Conservation (phyloP, 305 asterid species). For the Coffea humblotiana region DNA sequence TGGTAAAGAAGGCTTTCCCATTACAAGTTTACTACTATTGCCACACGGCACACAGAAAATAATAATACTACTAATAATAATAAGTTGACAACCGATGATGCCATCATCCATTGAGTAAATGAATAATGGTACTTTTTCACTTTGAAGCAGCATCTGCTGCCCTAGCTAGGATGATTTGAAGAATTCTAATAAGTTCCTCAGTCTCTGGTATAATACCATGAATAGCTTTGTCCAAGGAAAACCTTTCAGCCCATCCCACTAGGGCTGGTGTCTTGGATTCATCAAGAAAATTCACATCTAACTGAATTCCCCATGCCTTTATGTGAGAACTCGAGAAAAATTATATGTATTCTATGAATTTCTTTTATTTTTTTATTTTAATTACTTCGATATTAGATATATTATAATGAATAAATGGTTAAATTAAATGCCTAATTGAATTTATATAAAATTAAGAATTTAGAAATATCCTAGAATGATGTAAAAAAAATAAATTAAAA, state of each 20-base stretch:
- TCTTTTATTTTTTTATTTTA: too few species aligned
- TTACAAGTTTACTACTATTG: neutral
- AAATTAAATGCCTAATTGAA: too few species aligned
- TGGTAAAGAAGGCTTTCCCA: neutral
- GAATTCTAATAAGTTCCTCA: slow-evolving; percentile 19
- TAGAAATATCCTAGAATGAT: too few species aligned
- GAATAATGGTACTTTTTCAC: neutral
- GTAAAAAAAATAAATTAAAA: too few species aligned
- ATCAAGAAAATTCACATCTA: slow-evolving; percentile 19
- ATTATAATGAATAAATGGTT: too few species aligned
- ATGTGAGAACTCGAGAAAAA: too few species aligned
- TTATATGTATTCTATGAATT: too few species aligned
- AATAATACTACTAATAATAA: too few species aligned
- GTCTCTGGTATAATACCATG: slow-evolving; percentile 24
- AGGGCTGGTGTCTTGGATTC: slow-evolving; percentile 17
- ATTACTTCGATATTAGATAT: too few species aligned
- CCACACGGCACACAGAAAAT: neutral
- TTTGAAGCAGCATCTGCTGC: neutral
- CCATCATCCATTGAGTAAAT: neutral
- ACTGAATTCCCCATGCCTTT: slow-evolving; percentile 14
- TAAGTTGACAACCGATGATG: neutral
- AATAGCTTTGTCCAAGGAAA: slow-evolving; percentile 19
- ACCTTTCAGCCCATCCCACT: slow-evolving; percentile 8
- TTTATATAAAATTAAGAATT: too few species aligned
- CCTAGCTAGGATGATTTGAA: neutral